Conservation (phyloP, 345 rosid genomes). For the Lagerstroemia speciosa region DNA sequence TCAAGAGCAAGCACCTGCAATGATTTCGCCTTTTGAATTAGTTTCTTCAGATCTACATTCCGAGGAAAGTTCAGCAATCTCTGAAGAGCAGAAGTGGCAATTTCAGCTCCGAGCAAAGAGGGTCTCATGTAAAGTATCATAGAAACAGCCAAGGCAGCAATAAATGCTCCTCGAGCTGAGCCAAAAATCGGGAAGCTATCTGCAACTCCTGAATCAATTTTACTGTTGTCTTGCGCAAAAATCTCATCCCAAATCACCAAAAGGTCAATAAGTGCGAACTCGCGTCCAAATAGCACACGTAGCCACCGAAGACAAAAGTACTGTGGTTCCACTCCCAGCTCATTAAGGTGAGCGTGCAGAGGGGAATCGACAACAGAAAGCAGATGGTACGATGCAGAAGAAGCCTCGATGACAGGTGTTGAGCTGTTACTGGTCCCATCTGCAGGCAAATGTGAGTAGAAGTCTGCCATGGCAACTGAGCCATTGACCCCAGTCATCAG, state of each 20-base stretch:
- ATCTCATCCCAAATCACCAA: conserved; percentile 90
- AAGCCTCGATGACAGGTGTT: conserved; percentile 87
- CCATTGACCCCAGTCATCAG: conserved; percentile 72
- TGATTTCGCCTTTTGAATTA: conserved; percentile 64
- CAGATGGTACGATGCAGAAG: conserved; percentile 68
- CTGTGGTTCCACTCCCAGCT: conserved; percentile 96
- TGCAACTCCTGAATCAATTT: conserved; percentile 17
- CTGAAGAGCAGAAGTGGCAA: conserved; percentile 84
- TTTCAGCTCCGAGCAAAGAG: conserved; percentile 82
- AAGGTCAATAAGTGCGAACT: conserved; percentile 63
- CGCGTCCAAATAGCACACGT: conserved; percentile 88
- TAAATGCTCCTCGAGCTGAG: conserved; percentile 70
- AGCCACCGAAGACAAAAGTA: conserved; percentile 96
- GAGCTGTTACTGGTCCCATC: conserved; percentile 49
- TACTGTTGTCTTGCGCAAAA: conserved; percentile 60
- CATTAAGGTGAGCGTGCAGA: conserved; percentile 78
- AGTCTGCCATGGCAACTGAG: conserved; percentile 79
- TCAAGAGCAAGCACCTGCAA: conserved; percentile 55
- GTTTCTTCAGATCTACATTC: conserved; percentile 47
- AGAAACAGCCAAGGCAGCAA: conserved; percentile 69
- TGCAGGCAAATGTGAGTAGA: conserved; percentile 49
- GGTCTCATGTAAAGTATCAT: conserved; percentile 82
- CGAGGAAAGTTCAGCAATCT: conserved; percentile 78
- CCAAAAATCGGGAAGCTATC: conserved; percentile 41
- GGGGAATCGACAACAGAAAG: conserved; percentile 72